A percentile compares a stretch with the other conserved stretches of the same genome.
Evolutionary conservation across 371 early-diverging fungal genomes (phyloP).

Genomic region (Nematocida ironsii): DNA sequence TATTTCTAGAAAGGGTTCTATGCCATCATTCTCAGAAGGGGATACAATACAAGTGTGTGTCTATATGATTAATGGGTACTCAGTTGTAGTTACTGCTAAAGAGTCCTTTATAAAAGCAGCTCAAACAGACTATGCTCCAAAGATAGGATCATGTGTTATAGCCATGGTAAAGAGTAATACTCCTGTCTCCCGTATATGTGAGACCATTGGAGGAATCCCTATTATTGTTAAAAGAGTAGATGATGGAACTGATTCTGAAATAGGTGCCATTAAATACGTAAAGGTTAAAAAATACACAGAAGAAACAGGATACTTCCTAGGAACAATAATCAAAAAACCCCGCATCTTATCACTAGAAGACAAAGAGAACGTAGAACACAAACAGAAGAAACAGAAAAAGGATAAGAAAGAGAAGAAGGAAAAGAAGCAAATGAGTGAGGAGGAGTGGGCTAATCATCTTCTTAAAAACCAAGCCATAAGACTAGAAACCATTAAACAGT

Average conservation of each 20-base stretch:
- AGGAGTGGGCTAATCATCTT: not conserved
- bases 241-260: not conserved
- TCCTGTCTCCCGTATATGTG: not conserved
- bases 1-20: not conserved
- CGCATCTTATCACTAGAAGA: too few relatives aligned
- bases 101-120: conserved; percentile 22
- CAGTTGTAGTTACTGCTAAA: conserved; percentile 31
- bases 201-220: not conserved
- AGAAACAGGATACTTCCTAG: not conserved
- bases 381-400: not conserved
- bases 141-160: not conserved
- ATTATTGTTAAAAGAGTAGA: not conserved
- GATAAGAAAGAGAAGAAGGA: not conserved
- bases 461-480: not conserved
- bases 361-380: not conserved
- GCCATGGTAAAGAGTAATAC: conserved; percentile 7
- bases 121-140: not conserved
- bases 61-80: conserved; percentile 34
- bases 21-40: conserved; percentile 11
- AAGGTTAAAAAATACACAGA: not conserved
- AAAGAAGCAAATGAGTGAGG: not conserved
- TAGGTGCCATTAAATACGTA: conserved; percentile 6
- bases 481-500: not conserved
- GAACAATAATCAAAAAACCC: not conserved
- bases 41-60: conserved; percentile 20